Percentiles rank a stretch among this genome's conserved stretches.
Evolutionary conservation across 495 filamentous ascomycete genomes (phyloP).

Genomic region (Hypoxylon lienhwacheense): DNA sequence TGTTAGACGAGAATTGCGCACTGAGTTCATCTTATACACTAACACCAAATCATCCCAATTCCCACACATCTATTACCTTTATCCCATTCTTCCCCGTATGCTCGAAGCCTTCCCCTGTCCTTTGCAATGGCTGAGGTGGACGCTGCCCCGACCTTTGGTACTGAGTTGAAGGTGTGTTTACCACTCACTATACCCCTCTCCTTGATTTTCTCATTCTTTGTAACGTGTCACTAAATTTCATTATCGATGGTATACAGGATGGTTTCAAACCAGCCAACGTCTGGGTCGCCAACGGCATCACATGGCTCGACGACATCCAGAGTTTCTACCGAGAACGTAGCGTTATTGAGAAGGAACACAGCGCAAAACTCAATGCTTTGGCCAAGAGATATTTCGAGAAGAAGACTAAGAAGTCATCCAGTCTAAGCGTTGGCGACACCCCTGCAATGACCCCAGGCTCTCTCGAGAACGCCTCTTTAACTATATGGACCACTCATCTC

Average conservation of each 20-base stretch:
- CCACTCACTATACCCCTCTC: not conserved
- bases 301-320: constrained; percentile 95
- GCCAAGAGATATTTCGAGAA: constrained; percentile 97
- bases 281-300: constrained; percentile 87
- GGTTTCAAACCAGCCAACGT: constrained; percentile 89
- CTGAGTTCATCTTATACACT: constrained; percentile 12
- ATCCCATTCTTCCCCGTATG: constrained; percentile 21
- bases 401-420: constrained; percentile 87
- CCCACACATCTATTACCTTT: constrained; percentile 5
- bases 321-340: constrained; percentile 95
- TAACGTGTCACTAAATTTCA: constrained; percentile 19
- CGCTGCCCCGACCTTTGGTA: constrained; percentile 77
- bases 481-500: constrained; percentile 94
- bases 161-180: constrained; percentile 77
- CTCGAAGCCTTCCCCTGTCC: constrained; percentile 29
- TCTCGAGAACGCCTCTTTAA: constrained; percentile 92
- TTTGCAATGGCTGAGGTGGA: constrained; percentile 71
- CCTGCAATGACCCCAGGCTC: constrained; percentile 92
- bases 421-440: constrained; percentile 89
- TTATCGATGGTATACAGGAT: constrained; percentile 60
- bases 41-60: not conserved
- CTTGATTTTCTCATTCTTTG: not conserved
- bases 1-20: constrained; percentile 17
- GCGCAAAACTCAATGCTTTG: constrained; percentile 77
- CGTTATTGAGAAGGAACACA: constrained; percentile 94